Evolutionary conservation across 495 filamentous ascomycete genomes (phyloP).

Genomic region (Tricharina praecox): DNA sequence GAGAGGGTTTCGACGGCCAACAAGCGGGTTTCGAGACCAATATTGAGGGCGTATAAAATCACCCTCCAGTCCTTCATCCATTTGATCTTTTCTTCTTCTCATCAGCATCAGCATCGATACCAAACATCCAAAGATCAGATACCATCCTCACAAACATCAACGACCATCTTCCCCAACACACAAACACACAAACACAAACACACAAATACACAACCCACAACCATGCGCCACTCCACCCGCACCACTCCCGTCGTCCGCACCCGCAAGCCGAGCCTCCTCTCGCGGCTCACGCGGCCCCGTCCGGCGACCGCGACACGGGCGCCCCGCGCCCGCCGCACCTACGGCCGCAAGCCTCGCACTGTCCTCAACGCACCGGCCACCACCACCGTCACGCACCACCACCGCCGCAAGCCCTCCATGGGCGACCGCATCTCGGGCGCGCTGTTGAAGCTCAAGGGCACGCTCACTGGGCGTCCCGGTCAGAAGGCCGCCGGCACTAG

Average conservation of each 20-base stretch:
- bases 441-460: constrained; percentile 47
- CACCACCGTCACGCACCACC: constrained; percentile 34
- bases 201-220: constrained; percentile 3
- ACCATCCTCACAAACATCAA: too few species aligned
- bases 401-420: constrained; percentile 39
- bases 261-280: constrained; percentile 19
- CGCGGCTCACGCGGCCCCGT: constrained; percentile 13
- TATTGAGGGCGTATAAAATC: too few species aligned
- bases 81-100: too few species aligned
- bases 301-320: constrained; percentile 26
- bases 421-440: constrained; percentile 57
- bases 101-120: too few species aligned
- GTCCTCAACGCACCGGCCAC: constrained; percentile 22
- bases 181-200: constrained; percentile 6
- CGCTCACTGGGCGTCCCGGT: constrained; percentile 42
- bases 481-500: constrained; percentile 56
- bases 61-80: too few species aligned
- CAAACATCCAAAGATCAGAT: too few species aligned
- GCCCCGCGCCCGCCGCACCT: background rate
- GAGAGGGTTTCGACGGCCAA: too few species aligned
- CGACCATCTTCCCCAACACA: background rate
- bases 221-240: constrained; percentile 11
- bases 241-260: constrained; percentile 5
- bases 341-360: background rate
- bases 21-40: too few species aligned